Conservation (phyloP, 228 moss, liverwort and hornwort genomes). For the Sphagnum magellanicum region DNA sequence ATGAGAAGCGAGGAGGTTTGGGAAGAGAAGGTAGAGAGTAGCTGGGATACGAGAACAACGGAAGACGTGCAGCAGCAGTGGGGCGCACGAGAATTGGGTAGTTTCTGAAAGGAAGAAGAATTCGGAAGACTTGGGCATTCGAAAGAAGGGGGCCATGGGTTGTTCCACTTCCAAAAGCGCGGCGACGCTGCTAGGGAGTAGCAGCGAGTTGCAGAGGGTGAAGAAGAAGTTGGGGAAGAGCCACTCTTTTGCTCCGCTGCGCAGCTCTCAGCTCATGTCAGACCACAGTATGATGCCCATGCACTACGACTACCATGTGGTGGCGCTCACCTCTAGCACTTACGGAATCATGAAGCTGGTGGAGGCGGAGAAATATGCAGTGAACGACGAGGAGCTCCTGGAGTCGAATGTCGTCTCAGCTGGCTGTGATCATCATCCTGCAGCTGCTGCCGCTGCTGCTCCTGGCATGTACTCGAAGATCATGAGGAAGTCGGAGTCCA, state of each 20-base stretch:
- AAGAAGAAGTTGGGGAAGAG: slow-evolving; percentile 40
- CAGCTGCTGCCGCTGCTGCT: neutral
- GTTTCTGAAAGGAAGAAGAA: too few relatives aligned
- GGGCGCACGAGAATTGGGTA: too few relatives aligned
- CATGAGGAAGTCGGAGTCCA: slow-evolving; percentile 33
- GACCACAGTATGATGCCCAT: slow-evolving; percentile 25
- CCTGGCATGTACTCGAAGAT: slow-evolving; percentile 9
- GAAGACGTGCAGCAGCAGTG: too few relatives aligned
- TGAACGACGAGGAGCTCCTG: slow-evolving; percentile 19
- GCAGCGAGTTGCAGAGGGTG: slow-evolving; percentile 25
- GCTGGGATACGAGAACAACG: too few relatives aligned
- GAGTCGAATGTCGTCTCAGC: slow-evolving; percentile 33
- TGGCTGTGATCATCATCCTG: neutral
- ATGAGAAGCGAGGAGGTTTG: too few relatives aligned
- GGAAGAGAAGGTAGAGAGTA: too few relatives aligned
- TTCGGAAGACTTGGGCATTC: neutral
- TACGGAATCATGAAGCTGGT: slow-evolving; percentile 61
- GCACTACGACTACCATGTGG: slow-evolving; percentile 54
- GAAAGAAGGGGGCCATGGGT: slow-evolving; percentile 20
- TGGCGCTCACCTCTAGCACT: slow-evolving; percentile 56
- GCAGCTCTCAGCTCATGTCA: slow-evolving; percentile 6
- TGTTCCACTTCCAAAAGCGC: slow-evolving; percentile 40
- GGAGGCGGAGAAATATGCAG: slow-evolving; percentile 31
- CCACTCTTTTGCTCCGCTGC: slow-evolving; percentile 33
- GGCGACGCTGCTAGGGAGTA: slow-evolving; percentile 17